Conservation (phyloP, 2,329 filamentous ascomycete species). For the Penicillium brevicompactum region DNA sequence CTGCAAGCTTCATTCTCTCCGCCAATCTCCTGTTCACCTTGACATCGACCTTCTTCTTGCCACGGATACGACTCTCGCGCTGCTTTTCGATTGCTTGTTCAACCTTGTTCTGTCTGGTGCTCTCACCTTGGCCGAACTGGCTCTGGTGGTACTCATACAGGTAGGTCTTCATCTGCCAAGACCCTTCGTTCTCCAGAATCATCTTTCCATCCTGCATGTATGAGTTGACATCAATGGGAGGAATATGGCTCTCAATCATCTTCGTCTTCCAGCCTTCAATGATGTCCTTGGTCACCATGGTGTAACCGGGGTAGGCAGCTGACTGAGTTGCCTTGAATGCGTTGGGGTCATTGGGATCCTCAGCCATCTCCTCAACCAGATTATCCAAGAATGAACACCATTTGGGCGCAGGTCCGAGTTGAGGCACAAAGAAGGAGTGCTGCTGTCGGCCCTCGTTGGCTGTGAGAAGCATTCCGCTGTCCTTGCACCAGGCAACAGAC, state of each 20-base stretch:
- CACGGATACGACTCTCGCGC: constrained; percentile 89
- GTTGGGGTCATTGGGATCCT: constrained; percentile 68
- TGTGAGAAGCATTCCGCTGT: constrained; percentile 92
- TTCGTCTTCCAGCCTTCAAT: background rate
- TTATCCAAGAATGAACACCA: constrained; percentile 98
- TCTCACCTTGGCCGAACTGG: constrained; percentile 7
- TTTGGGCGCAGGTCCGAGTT: constrained; percentile 86
- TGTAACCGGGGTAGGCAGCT: constrained; percentile 97
- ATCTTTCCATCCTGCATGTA: constrained; percentile 78
- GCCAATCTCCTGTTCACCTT: constrained; percentile 81
- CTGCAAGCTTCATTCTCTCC: constrained; percentile 62
- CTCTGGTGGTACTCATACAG: constrained; percentile 67
- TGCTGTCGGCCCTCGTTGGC: constrained; percentile 96
- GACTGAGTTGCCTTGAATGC: constrained; percentile 48
- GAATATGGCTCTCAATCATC: constrained; percentile 77
- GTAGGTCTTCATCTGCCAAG: constrained; percentile 90
- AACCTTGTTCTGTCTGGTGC: constrained; percentile 73
- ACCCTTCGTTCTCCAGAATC: constrained; percentile 37
- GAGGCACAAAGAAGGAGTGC: constrained; percentile 92
- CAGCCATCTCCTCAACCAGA: constrained; percentile 97
- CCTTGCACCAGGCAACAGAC: constrained; percentile 86
- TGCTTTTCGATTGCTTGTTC: constrained; percentile 97
- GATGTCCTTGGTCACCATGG: constrained; percentile 80
- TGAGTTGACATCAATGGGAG: constrained; percentile 82
- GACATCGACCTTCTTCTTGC: constrained; percentile 83